Base-by-base conservation (phyloP, 192 early-diverging fungal species). In the Entophlyctis luteolus region DNA sequence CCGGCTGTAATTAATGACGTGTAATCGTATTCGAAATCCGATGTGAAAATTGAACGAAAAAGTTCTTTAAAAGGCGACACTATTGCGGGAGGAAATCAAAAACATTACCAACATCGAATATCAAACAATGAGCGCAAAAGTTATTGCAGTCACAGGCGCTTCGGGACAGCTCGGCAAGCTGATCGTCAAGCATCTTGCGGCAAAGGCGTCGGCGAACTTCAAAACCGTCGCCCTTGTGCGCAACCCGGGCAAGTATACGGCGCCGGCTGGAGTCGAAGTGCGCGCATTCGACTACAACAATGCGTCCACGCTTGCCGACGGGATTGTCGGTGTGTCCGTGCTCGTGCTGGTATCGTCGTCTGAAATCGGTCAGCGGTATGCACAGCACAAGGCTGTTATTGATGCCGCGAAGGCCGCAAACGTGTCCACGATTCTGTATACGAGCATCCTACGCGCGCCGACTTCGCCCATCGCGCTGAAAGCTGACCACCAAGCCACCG, bases 311-410 rank as follows among this genome's bases (percentile, higher is more conserved):
- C 25, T 52, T 12, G 23, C 50, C 10, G 16, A 10, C 8, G 50
- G 10, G 6, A 10, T 52, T 25, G 8, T 8, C 14, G 50, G 50
- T n/a, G 25, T 52, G 16, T 20, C 50, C 6, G 25, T 23, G 8
- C 10, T 52, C 8, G 22, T 52, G 10, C 50, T 52, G 14, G 22
- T 52, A n/a, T 52, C 50, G 16, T 52, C 50, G 8, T 14, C 8
- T 22, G 22, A 52, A 14, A 23, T 52, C 22, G 50, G 50, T 8
- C 8, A 6, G 25, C 50, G 50, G 10, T 20, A 8, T 52, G 22
- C 50, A 8, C 10, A 52, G 23, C 50, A 52, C 50, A 52, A 52
- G 50, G 50, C 50, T 52, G 50, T 52, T 20, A 52, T 52, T 52
- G 50, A 52, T 52, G 50, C 50, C 6, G 50, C 50, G 12, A 22